Evolutionary conservation across 345 rosid species (phyloP).

Genomic region (Sonneratia caseolaris): DNA sequence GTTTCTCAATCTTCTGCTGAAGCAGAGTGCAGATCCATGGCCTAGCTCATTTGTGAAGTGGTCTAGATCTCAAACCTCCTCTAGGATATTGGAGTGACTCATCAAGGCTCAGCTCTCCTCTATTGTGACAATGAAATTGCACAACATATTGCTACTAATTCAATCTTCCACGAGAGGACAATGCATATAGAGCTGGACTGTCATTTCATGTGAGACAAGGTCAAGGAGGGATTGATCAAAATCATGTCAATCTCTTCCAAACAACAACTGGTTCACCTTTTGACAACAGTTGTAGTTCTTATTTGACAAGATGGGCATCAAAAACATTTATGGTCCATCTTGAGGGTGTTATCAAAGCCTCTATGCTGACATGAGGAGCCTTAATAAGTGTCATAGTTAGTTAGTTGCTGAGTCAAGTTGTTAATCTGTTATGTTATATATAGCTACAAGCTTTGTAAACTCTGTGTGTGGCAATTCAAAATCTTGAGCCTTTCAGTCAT

Average conservation of each 20-base stretch:
- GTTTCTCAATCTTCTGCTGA: background rate
- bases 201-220: background rate
- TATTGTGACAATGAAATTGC: background rate
- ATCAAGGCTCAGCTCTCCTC: too few relatives aligned
- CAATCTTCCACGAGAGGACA: background rate
- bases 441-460: too few relatives aligned
- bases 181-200: slow-evolving; percentile 2
- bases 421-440: too few relatives aligned
- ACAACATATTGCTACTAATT: background rate
- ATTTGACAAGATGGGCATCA: too few relatives aligned
- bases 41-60: background rate
- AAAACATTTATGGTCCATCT: too few relatives aligned
- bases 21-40: background rate
- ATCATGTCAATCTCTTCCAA: too few relatives aligned
- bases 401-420: too few relatives aligned
- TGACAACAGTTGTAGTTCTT: background rate
- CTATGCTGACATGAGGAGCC: too few relatives aligned
- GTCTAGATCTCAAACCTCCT: background rate
- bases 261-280: background rate
- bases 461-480: too few relatives aligned
- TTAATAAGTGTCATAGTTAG: too few relatives aligned
- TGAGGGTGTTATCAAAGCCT: too few relatives aligned
- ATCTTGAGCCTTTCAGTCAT: too few relatives aligned
- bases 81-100: background rate
- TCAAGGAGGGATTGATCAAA: background rate